Conservation (phyloP, 768 basidiomycete species). For the Panus rudis region DNA sequence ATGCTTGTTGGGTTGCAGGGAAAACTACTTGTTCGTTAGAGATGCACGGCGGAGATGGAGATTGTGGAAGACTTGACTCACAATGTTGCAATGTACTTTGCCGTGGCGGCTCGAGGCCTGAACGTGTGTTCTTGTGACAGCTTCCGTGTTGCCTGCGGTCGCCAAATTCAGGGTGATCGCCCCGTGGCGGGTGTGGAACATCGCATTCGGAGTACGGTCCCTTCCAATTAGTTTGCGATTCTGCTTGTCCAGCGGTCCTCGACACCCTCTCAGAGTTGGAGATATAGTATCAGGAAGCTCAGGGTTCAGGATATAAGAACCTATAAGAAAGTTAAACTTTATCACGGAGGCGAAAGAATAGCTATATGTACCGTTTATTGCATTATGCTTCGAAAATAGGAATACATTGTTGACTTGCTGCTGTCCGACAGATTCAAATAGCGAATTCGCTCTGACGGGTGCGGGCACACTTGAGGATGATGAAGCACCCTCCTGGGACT, state of each 20-base stretch:
- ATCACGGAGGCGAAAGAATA: too few species aligned
- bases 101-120: slow-evolving; percentile 15
- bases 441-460: slow-evolving; percentile 7
- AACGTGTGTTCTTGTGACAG: slow-evolving; percentile 8
- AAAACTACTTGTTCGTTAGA: slow-evolving; percentile 4
- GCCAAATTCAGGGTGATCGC: slow-evolving; percentile 18
- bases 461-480: too few species aligned
- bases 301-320: slow-evolving; percentile 10
- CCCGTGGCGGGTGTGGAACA: slow-evolving; percentile 19
- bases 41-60: not conserved
- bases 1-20: slow-evolving; percentile 10
- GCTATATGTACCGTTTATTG: slow-evolving; percentile 14
- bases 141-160: slow-evolving; percentile 8
- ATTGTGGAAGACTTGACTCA: slow-evolving; percentile 5
- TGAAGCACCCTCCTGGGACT: too few species aligned
- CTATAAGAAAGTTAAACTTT: not conserved
- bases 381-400: slow-evolving; percentile 17
- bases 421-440: slow-evolving; percentile 14
- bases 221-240: slow-evolving; percentile 1
- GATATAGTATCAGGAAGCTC: slow-evolving; percentile 4
- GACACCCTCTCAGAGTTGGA: not conserved
- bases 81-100: slow-evolving; percentile 16
- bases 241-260: not conserved
- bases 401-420: slow-evolving; percentile 22
- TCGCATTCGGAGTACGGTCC: slow-evolving; percentile 15